These are phyloP conservation scores for Pochonia chlamydosporia DNA, from an alignment of 2,329 filamentous ascomycete species.

Conservation along the genomic window DNA sequence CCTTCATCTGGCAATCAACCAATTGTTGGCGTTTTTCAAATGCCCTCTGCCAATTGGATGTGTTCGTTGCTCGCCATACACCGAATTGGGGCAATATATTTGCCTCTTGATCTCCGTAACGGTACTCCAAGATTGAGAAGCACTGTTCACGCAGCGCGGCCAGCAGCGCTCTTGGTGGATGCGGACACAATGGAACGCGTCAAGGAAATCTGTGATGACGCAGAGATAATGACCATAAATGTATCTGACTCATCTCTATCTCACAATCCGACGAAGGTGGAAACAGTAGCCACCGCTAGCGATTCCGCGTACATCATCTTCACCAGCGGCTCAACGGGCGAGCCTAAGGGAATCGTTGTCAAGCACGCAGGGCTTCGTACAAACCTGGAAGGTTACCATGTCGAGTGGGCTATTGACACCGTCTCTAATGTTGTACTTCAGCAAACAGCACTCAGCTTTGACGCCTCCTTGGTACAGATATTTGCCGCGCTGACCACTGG, in stretches of 20 bases:
- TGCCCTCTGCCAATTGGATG: background rate
- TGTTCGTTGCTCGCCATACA: background rate
- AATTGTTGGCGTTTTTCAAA: background rate
- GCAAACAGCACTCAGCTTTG: constrained; percentile 34
- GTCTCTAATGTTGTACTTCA: constrained; percentile 26
- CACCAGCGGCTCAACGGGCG: constrained; percentile 25
- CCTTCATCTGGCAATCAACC: too few species aligned
- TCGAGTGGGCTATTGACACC: constrained; percentile 10
- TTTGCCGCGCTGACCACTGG: constrained; percentile 29
- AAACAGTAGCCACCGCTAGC: too few species aligned
- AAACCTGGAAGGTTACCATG: constrained; percentile 17
- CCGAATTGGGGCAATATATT: background rate
- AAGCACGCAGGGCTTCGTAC: constrained; percentile 23
- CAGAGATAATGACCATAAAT: too few species aligned
- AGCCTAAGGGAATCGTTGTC: constrained; percentile 35
- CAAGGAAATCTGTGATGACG: too few species aligned
- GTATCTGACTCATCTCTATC: too few species aligned
- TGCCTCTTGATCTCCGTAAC: too few species aligned
- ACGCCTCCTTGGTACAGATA: constrained; percentile 33
- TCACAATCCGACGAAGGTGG: background rate
- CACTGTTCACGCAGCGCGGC: too few species aligned
- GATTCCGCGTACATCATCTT: too few species aligned
- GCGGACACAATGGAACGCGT: too few species aligned
- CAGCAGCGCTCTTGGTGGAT: too few species aligned
- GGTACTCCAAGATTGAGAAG: too few species aligned